Conservation (phyloP, 345 rosid species). For the Erodium maritimum region DNA sequence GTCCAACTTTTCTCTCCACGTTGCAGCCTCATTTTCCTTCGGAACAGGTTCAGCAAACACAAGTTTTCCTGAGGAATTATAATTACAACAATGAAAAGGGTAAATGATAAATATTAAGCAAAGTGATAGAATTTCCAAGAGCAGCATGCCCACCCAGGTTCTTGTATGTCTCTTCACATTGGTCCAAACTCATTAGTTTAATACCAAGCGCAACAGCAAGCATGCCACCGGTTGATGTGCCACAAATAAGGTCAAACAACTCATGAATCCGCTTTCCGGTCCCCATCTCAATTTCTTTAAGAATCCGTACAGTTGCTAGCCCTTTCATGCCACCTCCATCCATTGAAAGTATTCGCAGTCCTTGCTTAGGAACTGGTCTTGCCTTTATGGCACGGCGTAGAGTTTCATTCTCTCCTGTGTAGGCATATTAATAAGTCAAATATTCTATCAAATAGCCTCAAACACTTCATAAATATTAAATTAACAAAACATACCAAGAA, state of each 20-base stretch:
- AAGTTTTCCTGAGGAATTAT: slow-evolving; percentile 62
- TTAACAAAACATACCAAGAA: slow-evolving; percentile 65
- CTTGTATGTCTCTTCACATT: slow-evolving; percentile 97
- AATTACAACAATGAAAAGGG: slow-evolving; percentile 4
- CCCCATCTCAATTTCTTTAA: slow-evolving; percentile 93
- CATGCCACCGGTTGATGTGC: slow-evolving; percentile 99
- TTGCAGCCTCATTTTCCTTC: slow-evolving; percentile 95
- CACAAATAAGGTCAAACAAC: slow-evolving; percentile 89
- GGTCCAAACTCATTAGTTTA: slow-evolving; percentile 73
- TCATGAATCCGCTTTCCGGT: slow-evolving; percentile 95
- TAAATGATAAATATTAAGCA: not conserved
- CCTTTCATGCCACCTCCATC: slow-evolving; percentile 99
- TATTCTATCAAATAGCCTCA: slow-evolving; percentile 3
- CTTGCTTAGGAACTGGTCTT: slow-evolving; percentile 82
- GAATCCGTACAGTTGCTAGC: slow-evolving; percentile 90
- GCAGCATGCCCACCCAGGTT: slow-evolving; percentile 57
- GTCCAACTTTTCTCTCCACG: slow-evolving; percentile 97
- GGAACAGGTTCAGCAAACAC: slow-evolving; percentile 93
- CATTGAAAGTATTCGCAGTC: slow-evolving; percentile 93
- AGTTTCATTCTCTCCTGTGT: slow-evolving; percentile 83
- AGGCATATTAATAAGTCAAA: slow-evolving; percentile 12
- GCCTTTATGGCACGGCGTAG: slow-evolving; percentile 85
- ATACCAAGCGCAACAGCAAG: slow-evolving; percentile 93
- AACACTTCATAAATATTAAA: not conserved
- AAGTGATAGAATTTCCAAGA: not conserved